A percentile compares a stretch with the other conserved stretches of the same genome.
These are phyloP conservation scores for Malus sieversii DNA, from an alignment of 306 rosid genomes.

Conservation along the genomic window DNA sequence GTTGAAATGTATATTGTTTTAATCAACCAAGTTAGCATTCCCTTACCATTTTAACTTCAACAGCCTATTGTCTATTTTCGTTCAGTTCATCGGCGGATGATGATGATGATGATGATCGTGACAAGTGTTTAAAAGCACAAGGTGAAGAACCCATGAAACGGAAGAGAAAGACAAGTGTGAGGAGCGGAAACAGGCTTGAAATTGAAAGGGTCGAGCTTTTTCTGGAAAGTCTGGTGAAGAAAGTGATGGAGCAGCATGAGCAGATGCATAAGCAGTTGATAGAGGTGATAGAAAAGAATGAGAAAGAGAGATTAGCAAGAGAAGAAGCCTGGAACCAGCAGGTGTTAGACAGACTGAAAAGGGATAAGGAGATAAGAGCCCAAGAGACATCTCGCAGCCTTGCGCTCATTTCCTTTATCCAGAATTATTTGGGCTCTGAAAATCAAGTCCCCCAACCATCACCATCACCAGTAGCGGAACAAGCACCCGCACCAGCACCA, in stretches of 20 bases:
- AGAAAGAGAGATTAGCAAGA: slow-evolving; percentile 56
- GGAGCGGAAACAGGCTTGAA: slow-evolving; percentile 1
- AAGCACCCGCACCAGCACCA: neutral
- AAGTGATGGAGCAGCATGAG: slow-evolving; percentile 78
- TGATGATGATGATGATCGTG: slow-evolving; percentile 2
- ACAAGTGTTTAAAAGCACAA: neutral
- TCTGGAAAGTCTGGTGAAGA: slow-evolving; percentile 42
- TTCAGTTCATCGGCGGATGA: slow-evolving; percentile 49
- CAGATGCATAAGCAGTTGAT: slow-evolving; percentile 62
- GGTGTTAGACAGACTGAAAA: slow-evolving; percentile 54
- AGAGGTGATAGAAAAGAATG: slow-evolving; percentile 60
- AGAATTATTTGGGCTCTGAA: slow-evolving; percentile 45
- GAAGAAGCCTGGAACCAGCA: slow-evolving; percentile 78
- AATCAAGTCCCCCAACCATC: slow-evolving; percentile 39
- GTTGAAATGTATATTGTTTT: neutral
- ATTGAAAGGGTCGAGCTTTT: slow-evolving; percentile 43
- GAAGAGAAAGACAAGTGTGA: slow-evolving; percentile 43
- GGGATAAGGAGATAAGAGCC: slow-evolving; percentile 56
- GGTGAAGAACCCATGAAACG: slow-evolving; percentile 9
- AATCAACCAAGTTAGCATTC: no score
- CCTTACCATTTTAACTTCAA: no score
- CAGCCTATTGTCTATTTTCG: neutral
- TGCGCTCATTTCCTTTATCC: slow-evolving; percentile 53
- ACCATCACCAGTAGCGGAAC: neutral
- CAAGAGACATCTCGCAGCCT: slow-evolving; percentile 60